Evolutionary conservation across 768 basidiomycete genomes (phyloP).

Genomic region (Mycena belliarum): DNA sequence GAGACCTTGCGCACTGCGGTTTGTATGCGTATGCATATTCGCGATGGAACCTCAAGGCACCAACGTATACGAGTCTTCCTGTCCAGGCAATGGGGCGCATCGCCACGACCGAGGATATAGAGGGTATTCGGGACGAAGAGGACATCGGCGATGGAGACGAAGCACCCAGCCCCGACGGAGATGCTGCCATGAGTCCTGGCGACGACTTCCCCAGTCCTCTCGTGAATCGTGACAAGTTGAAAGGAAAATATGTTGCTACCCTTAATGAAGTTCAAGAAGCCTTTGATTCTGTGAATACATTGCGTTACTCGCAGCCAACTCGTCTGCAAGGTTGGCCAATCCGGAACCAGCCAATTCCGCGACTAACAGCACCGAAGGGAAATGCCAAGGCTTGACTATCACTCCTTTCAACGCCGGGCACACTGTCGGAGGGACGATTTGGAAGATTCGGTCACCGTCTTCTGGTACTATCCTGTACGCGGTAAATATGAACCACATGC

Average conservation of each 20-base stretch:
- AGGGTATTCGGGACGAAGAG: conserved; percentile 76
- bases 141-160: conserved; percentile 52
- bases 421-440: conserved; percentile 94
- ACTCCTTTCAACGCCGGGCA: conserved; percentile 96
- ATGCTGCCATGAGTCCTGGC: conserved; percentile 27
- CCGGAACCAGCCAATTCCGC: not conserved
- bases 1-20: conserved; percentile 85
- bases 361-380: conserved; percentile 48
- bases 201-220: conserved; percentile 29
- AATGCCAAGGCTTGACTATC: conserved; percentile 90
- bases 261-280: conserved; percentile 87
- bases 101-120: conserved; percentile 85
- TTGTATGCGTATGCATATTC: conserved; percentile 92
- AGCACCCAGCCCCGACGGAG: conserved; percentile 27
- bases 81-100: conserved; percentile 95
- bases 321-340: conserved; percentile 77
- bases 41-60: conserved; percentile 84
- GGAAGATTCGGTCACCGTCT: conserved; percentile 98
- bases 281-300: conserved; percentile 87
- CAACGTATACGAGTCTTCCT: conserved; percentile 91
- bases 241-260: conserved; percentile 72
- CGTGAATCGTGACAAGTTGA: conserved; percentile 31
- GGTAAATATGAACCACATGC: conserved; percentile 94
- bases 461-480: conserved; percentile 95
- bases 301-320: conserved; percentile 94